A percentile compares a stretch with the other conserved stretches of the same genome.
These are phyloP conservation scores for Colletotrichum acutatum DNA, from an alignment of 2,329 filamentous ascomycete species.

Conservation along the genomic window DNA sequence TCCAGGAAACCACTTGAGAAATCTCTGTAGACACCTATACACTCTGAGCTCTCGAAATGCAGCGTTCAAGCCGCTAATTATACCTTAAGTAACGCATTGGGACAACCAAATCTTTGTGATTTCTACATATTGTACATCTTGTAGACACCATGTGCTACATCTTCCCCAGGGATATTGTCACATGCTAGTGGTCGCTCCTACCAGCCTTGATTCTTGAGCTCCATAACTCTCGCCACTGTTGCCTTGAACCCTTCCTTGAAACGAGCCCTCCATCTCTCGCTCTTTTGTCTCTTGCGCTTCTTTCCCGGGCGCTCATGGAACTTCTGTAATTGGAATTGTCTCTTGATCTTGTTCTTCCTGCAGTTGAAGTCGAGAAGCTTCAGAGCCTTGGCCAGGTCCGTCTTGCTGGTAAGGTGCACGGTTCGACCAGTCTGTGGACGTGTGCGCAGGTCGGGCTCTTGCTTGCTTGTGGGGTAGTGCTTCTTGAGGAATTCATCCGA, in stretches of 20 bases:
- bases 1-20: constrained; percentile 40
- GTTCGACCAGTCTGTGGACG: constrained; percentile 57
- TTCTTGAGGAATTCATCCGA: constrained; percentile 39
- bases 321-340: constrained; percentile 67
- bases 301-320: constrained; percentile 81
- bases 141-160: neutral
- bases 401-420: constrained; percentile 51
- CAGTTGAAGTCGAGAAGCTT: constrained; percentile 52
- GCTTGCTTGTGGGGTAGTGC: constrained; percentile 28
- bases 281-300: constrained; percentile 80
- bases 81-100: constrained; percentile 1
- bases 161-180: neutral
- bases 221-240: constrained; percentile 71
- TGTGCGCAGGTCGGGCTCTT: constrained; percentile 47
- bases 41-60: neutral
- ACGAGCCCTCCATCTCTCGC: constrained; percentile 74
- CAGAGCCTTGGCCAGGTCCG: constrained; percentile 59
- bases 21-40: neutral
- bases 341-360: constrained; percentile 65
- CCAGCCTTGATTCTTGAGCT: constrained; percentile 84
- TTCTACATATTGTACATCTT: constrained; percentile 30
- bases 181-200: constrained; percentile 47
- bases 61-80: neutral
- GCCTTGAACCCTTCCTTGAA: constrained; percentile 77
- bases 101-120: constrained; percentile 3